These are phyloP conservation scores for Annona cherimola DNA, from an alignment of 164 flowering plant species.

Conservation along the genomic window DNA sequence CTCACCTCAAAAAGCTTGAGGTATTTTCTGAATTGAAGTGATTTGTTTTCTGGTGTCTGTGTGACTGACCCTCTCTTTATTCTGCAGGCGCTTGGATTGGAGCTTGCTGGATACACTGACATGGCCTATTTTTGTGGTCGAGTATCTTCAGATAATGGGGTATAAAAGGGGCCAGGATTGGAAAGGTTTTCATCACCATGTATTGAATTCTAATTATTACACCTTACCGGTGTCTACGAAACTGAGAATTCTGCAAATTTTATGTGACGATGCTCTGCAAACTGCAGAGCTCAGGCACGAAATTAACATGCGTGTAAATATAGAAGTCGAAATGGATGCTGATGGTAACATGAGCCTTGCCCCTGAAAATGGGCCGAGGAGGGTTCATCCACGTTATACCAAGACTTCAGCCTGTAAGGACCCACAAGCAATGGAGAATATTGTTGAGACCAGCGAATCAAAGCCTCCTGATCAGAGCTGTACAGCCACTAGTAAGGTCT, in stretches of 20 bases:
- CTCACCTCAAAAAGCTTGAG: slow-evolving; percentile 70
- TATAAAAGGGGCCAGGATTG: slow-evolving; percentile 45
- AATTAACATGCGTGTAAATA: slow-evolving; percentile 62
- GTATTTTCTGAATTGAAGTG: slow-evolving; percentile 27
- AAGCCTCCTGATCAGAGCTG: slow-evolving; percentile 20
- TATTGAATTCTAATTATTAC: slow-evolving; percentile 60
- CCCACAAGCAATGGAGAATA: slow-evolving; percentile 31
- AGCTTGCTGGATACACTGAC: slow-evolving; percentile 77
- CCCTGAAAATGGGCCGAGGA: slow-evolving; percentile 46
- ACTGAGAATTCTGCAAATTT: slow-evolving; percentile 61
- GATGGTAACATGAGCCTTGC: slow-evolving; percentile 29
- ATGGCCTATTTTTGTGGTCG: slow-evolving; percentile 75
- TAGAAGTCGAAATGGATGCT: slow-evolving; percentile 49
- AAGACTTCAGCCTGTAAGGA: slow-evolving; percentile 68
- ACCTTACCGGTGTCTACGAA: slow-evolving; percentile 52
- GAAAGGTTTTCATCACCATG: slow-evolving; percentile 51
- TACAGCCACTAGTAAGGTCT: slow-evolving; percentile 18
- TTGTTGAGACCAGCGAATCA: slow-evolving; percentile 24
- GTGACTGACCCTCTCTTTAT: slow-evolving; percentile 5
- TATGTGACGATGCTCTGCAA: slow-evolving; percentile 80
- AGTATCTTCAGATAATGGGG: slow-evolving; percentile 66
- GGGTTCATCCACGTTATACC: slow-evolving; percentile 65
- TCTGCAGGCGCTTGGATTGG: slow-evolving; percentile 81
- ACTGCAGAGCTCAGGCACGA: slow-evolving; percentile 74
- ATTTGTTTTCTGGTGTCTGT: background rate